phyloP scores from a whole-genome alignment of 495 filamentous ascomycete genomes.

The Penicillium chermesinum region DNA sequence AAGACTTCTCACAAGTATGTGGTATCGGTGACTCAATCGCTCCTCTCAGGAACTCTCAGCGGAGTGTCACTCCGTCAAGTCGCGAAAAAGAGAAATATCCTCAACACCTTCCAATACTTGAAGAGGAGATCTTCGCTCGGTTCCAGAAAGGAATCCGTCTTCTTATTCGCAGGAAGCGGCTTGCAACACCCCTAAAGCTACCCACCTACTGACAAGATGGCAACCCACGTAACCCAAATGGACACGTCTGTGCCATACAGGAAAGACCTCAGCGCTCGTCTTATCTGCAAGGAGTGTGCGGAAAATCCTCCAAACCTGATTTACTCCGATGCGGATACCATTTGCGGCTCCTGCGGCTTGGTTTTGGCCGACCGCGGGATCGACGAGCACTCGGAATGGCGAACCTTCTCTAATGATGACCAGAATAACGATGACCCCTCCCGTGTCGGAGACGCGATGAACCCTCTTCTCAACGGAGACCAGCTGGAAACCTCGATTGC shows the following conservation, averaged over 20 bases:
- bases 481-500: slow-evolving; percentile 90
- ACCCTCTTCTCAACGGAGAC: slow-evolving; percentile 81
- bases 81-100: no score
- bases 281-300: slow-evolving; percentile 86
- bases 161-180: slow-evolving; percentile 37
- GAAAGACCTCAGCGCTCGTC: slow-evolving; percentile 74
- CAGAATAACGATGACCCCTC: slow-evolving; percentile 93
- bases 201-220: slow-evolving; percentile 35
- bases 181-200: slow-evolving; percentile 17
- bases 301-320: slow-evolving; percentile 91
- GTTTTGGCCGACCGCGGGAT: slow-evolving; percentile 87
- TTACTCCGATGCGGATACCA: slow-evolving; percentile 85
- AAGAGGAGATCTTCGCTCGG: no score
- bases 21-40: slow-evolving; percentile 8
- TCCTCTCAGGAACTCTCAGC: slow-evolving; percentile 2
- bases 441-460: slow-evolving; percentile 90
- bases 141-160: no score
- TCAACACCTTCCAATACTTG: no score
- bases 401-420: slow-evolving; percentile 96
- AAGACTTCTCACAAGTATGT: slow-evolving; percentile 2
- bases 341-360: slow-evolving; percentile 87
- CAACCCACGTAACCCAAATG: slow-evolving; percentile 18
- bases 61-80: slow-evolving; percentile 14
- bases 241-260: slow-evolving; percentile 45
- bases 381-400: slow-evolving; percentile 95